Evolutionary conservation across 805 yeast genomes (phyloP).

Genomic region (Monosporozyma unispora): DNA sequence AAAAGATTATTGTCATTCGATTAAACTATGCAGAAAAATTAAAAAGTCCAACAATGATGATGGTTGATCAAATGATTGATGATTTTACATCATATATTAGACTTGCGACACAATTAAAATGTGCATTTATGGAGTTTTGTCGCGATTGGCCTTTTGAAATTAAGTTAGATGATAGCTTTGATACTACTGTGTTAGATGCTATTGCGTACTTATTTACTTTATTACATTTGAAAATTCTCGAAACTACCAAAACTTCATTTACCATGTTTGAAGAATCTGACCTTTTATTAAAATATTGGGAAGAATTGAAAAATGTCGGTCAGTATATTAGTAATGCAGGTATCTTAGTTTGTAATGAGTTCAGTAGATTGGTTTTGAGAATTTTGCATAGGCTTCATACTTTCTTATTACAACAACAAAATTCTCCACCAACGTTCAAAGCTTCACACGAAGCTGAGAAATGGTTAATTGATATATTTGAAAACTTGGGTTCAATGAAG

Average conservation of each 20-base stretch:
- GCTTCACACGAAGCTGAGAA: slow-evolving; percentile 38
- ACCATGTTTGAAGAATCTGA: slow-evolving; percentile 89
- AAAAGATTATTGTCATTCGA: slow-evolving; percentile 67
- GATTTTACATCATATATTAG: slow-evolving; percentile 72
- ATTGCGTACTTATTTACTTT: slow-evolving; percentile 63
- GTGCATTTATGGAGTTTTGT: slow-evolving; percentile 52
- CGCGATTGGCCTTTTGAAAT: slow-evolving; percentile 62
- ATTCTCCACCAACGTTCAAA: slow-evolving; percentile 46
- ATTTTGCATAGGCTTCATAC: slow-evolving; percentile 59
- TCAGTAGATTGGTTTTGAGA: slow-evolving; percentile 54
- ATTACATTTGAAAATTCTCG: slow-evolving; percentile 67
- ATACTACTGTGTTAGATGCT: slow-evolving; percentile 61
- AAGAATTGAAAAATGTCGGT: slow-evolving; percentile 67
- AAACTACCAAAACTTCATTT: slow-evolving; percentile 62
- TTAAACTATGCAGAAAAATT: slow-evolving; percentile 69
- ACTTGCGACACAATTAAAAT: slow-evolving; percentile 66
- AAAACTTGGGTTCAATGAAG: slow-evolving; percentile 64
- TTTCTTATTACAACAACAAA: slow-evolving; percentile 63
- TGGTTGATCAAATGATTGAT: slow-evolving; percentile 87
- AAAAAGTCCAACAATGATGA: slow-evolving; percentile 83
- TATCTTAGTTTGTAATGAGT: slow-evolving; percentile 68
- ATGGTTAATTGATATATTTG: slow-evolving; percentile 62
- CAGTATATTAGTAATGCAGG: slow-evolving; percentile 74
- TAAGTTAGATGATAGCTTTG: slow-evolving; percentile 54
- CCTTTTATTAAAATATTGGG: slow-evolving; percentile 76